A percentile compares a stretch with the other conserved stretches of the same genome.
These are phyloP conservation scores for Cryphonectria carpinicola DNA, from an alignment of 2,329 filamentous ascomycete genomes.

Conservation along the genomic window DNA sequence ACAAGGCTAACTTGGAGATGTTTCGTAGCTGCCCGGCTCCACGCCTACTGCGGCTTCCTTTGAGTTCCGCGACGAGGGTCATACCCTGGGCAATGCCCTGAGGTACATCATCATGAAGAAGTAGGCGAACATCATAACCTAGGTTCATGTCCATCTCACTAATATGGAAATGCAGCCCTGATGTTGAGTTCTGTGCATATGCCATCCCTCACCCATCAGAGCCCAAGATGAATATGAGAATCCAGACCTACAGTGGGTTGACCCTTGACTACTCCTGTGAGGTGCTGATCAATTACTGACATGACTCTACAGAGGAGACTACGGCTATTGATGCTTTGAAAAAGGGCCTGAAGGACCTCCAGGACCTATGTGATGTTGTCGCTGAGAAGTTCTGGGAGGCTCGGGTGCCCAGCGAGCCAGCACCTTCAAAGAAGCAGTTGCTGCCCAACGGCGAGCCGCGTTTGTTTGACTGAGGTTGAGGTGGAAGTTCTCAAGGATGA, in stretches of 20 bases:
- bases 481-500: background rate
- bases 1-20: constrained; percentile 13
- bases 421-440: constrained; percentile 29
- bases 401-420: constrained; percentile 48
- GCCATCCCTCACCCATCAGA: constrained; percentile 97
- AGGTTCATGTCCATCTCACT: constrained; percentile 20
- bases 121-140: constrained; percentile 54
- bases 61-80: constrained; percentile 90
- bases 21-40: constrained; percentile 75
- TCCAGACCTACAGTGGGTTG: constrained; percentile 88
- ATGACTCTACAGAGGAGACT: constrained; percentile 64
- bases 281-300: constrained; percentile 16
- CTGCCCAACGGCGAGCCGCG: constrained; percentile 28
- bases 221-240: constrained; percentile 93
- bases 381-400: constrained; percentile 83
- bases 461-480: constrained; percentile 21
- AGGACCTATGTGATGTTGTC: constrained; percentile 91
- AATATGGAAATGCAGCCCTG: constrained; percentile 64
- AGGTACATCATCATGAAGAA: constrained; percentile 99
- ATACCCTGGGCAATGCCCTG: constrained; percentile 92
- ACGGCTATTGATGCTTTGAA: constrained; percentile 84
- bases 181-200: constrained; percentile 98
- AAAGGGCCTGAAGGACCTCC: constrained; percentile 86
- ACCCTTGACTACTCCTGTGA: background rate
- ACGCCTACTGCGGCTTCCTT: constrained; percentile 91